Conservation (phyloP, 2,329 filamentous ascomycete genomes). For the Botryosphaeria agaves region DNA sequence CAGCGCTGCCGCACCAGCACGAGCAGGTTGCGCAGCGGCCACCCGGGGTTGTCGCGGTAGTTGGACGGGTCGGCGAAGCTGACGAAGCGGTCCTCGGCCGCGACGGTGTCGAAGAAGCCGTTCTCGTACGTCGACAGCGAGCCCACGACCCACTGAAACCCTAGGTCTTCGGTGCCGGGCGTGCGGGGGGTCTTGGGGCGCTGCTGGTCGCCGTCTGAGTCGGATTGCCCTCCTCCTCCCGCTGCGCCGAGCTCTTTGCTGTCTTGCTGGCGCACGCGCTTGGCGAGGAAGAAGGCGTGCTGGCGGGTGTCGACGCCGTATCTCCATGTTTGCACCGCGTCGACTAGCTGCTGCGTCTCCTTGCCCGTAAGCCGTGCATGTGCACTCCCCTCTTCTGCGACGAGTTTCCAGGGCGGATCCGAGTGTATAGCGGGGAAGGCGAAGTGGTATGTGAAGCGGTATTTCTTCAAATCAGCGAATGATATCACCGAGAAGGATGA, state of each 20-base stretch:
- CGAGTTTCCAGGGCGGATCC: slow-evolving; percentile 61
- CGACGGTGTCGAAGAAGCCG: slow-evolving; percentile 65
- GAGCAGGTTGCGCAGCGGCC: slow-evolving; percentile 81
- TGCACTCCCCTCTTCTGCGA: slow-evolving; percentile 18
- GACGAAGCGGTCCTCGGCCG: slow-evolving; percentile 61
- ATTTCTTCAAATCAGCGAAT: slow-evolving; percentile 93
- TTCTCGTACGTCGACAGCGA: slow-evolving; percentile 63
- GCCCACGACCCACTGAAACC: slow-evolving; percentile 61
- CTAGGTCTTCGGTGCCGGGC: slow-evolving; percentile 34
- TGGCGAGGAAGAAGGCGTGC: slow-evolving; percentile 91
- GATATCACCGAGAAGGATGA: slow-evolving; percentile 79
- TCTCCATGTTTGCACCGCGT: slow-evolving; percentile 73
- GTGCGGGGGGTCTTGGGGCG: slow-evolving; percentile 32
- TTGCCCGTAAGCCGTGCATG: slow-evolving; percentile 35
- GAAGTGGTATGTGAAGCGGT: slow-evolving; percentile 97
- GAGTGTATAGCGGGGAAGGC: slow-evolving; percentile 89
- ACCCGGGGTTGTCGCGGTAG: slow-evolving; percentile 72
- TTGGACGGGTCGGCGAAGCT: slow-evolving; percentile 88
- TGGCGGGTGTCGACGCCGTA: slow-evolving; percentile 68
- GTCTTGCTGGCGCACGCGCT: slow-evolving; percentile 37
- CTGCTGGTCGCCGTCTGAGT: slow-evolving; percentile 12
- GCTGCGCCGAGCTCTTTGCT: slow-evolving; percentile 12
- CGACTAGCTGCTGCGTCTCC: slow-evolving; percentile 66
- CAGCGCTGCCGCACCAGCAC: slow-evolving; percentile 73
- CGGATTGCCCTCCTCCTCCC: no score